Evolutionary conservation across 129 eudicot species (phyloP).

Genomic region (Kitagawia praeruptora): DNA sequence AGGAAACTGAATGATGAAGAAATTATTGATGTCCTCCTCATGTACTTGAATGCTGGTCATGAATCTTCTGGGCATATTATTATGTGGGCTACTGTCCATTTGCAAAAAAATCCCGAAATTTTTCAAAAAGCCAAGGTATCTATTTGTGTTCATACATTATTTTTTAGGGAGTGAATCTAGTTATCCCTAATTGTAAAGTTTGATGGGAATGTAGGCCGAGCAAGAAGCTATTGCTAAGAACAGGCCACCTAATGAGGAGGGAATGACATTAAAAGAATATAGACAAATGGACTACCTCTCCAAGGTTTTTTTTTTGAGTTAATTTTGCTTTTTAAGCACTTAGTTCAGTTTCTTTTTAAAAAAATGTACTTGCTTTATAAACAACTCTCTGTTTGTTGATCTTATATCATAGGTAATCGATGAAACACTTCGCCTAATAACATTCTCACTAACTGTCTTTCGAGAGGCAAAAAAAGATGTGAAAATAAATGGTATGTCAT

Average conservation of each 20-base stretch:
- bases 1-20: constrained; percentile 68
- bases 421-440: constrained; percentile 80
- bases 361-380: background rate
- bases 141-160: background rate
- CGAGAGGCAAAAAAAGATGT: constrained; percentile 74
- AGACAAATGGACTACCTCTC: constrained; percentile 81
- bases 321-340: background rate
- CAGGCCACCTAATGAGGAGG: constrained; percentile 57
- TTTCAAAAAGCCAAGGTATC: constrained; percentile 64
- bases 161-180: background rate
- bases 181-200: background rate
- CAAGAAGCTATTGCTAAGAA: constrained; percentile 62
- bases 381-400: background rate
- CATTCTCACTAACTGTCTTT: constrained; percentile 70
- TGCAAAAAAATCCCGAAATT: constrained; percentile 60
- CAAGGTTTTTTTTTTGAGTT: constrained; percentile 24
- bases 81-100: constrained; percentile 75
- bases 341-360: background rate
- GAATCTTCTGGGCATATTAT: constrained; percentile 87
- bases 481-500: constrained; percentile 41
- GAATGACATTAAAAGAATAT: constrained; percentile 59
- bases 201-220: constrained; percentile 46
- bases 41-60: constrained; percentile 97
- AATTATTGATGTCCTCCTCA: constrained; percentile 73
- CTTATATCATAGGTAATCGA: constrained; percentile 46